phyloP scores from a whole-genome alignment of 1,139 yeast genomes.

The Keqinozyma sinolaborantium region DNA sequence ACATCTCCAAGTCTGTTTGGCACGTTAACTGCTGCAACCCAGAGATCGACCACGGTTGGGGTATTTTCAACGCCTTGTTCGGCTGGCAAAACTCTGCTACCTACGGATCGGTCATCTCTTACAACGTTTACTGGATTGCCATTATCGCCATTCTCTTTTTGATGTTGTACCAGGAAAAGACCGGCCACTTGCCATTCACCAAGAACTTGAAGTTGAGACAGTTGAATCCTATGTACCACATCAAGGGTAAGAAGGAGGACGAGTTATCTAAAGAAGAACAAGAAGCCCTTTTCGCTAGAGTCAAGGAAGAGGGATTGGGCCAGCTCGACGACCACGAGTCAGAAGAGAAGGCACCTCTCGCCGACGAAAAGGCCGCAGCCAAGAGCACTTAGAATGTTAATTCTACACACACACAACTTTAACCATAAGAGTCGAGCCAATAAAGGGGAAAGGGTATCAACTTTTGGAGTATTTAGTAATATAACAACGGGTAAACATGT shows the following conservation, averaged over 20 bases:
- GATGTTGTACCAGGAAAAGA: slow-evolving; percentile 66
- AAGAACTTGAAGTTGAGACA: slow-evolving; percentile 47
- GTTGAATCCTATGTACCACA: slow-evolving; percentile 65
- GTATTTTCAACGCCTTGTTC: slow-evolving; percentile 75
- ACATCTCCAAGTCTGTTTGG: slow-evolving; percentile 70
- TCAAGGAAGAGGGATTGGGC: slow-evolving; percentile 14
- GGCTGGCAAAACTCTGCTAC: slow-evolving; percentile 95
- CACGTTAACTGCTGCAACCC: slow-evolving; percentile 92
- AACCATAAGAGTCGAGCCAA: slow-evolving; percentile 1
- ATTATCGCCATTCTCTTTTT: slow-evolving; percentile 48
- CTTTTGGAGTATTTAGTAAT: background rate
- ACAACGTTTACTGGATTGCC: slow-evolving; percentile 74
- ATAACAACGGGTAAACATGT: background rate
- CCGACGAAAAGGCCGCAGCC: background rate
- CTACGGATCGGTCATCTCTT: slow-evolving; percentile 74
- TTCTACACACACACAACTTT: slow-evolving; percentile 2
- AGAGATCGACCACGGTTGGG: slow-evolving; percentile 82
- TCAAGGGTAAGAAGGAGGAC: slow-evolving; percentile 60
- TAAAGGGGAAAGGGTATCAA: slow-evolving; percentile 1
- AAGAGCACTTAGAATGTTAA: background rate
- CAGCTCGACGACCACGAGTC: slow-evolving; percentile 7
- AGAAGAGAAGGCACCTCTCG: slow-evolving; percentile 14
- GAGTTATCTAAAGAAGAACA: slow-evolving; percentile 51
- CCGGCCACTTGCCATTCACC: slow-evolving; percentile 29
- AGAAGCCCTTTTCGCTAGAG: slow-evolving; percentile 44